Conservation (phyloP, 305 asterid species). For the Fraxinus platypoda region DNA sequence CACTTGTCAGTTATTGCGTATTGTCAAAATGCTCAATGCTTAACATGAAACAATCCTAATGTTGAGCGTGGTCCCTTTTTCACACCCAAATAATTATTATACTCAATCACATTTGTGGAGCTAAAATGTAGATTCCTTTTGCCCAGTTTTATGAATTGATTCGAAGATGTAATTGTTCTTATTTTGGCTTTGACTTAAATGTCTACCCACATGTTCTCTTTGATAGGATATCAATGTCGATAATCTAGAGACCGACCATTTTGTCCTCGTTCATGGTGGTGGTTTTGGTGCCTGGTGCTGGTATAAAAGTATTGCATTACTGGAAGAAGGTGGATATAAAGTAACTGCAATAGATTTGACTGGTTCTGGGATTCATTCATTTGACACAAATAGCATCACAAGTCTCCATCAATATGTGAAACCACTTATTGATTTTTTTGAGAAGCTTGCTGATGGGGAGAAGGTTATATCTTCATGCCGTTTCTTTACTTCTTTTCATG, state of each 20-base stretch:
- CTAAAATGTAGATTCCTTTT: background rate
- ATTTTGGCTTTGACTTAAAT: constrained; percentile 3
- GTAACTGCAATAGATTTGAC: constrained; percentile 95
- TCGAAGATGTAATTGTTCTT: background rate
- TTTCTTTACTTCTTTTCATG: background rate
- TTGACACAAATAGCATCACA: constrained; percentile 72
- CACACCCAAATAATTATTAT: background rate
- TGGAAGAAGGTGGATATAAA: constrained; percentile 83
- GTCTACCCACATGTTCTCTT: constrained; percentile 15
- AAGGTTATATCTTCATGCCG: constrained; percentile 52
- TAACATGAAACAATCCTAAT: background rate
- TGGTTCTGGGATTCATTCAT: constrained; percentile 92
- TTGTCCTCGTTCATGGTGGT: constrained; percentile 98
- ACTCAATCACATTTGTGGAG: background rate
- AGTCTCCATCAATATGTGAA: constrained; percentile 81
- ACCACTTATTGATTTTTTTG: constrained; percentile 76
- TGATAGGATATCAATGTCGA: constrained; percentile 75
- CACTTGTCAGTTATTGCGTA: background rate
- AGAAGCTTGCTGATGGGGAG: constrained; percentile 71
- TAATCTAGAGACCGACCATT: constrained; percentile 70
- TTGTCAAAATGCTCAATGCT: background rate
- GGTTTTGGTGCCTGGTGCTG: constrained; percentile 99
- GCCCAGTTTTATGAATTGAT: background rate
- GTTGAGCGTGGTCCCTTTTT: background rate
- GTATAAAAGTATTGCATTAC: constrained; percentile 92